Evolutionary conservation across 2,329 filamentous ascomycete species (phyloP).

Genomic region (Fusarium nematophilum): DNA sequence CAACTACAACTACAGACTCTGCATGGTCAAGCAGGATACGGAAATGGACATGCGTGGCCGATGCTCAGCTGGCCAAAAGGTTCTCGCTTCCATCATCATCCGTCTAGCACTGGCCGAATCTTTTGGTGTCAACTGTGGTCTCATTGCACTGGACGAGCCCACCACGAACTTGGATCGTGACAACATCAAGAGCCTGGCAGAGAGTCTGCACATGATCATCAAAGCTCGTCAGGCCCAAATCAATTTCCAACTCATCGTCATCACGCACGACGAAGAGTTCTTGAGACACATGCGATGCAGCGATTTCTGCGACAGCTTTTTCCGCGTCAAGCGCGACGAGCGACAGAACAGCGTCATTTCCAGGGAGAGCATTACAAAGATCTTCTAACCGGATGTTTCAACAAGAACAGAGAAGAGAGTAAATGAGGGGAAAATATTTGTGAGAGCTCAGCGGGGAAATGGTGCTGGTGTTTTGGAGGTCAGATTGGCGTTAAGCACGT

Average conservation of each 20-base stretch:
- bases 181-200: conserved; percentile 91
- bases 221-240: conserved; percentile 82
- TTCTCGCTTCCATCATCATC: conserved; percentile 96
- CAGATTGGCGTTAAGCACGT: conserved; percentile 11
- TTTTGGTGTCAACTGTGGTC: conserved; percentile 93
- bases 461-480: not conserved
- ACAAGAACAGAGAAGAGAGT: not conserved
- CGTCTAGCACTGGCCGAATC: conserved; percentile 95
- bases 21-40: conserved; percentile 96
- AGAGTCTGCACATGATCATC: conserved; percentile 89
- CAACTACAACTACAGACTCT: conserved; percentile 96
- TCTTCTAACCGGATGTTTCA: conserved; percentile 46
- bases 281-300: conserved; percentile 91
- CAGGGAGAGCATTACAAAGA: conserved; percentile 69
- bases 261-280: conserved; percentile 99
- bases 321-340: conserved; percentile 83
- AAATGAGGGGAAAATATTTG: not conserved
- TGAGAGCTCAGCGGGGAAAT: conserved; percentile 11
- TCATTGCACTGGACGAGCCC: conserved; percentile 96
- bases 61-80: conserved; percentile 96
- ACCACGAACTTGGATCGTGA: conserved; percentile 96
- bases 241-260: conserved; percentile 98
- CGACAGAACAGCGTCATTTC: conserved; percentile 90
- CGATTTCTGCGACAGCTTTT: conserved; percentile 94
- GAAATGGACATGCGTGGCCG: conserved; percentile 99